Conservation (phyloP, 2,329 filamentous ascomycete species). For the Colletotrichum sojae region DNA sequence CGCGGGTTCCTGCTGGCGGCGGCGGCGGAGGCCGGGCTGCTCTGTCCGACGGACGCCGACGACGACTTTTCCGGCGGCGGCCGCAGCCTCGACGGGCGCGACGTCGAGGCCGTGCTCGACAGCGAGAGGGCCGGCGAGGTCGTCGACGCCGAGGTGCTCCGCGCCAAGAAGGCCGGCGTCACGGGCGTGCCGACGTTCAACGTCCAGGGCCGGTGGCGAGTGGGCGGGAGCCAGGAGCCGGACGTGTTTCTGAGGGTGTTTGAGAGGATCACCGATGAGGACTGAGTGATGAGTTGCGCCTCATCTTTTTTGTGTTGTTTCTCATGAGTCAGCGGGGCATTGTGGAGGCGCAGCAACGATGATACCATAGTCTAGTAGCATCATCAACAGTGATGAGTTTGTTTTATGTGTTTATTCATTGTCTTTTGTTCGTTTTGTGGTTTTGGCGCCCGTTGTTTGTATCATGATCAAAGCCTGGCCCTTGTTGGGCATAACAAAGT, state of each 20-base stretch:
- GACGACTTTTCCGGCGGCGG: no score
- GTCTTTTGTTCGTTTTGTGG: neutral
- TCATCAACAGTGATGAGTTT: slow-evolving; percentile 1
- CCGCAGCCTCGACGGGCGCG: slow-evolving; percentile 32
- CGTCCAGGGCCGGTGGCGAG: slow-evolving; percentile 76
- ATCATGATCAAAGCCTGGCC: neutral
- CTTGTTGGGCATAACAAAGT: slow-evolving; percentile 12
- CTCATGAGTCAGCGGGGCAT: slow-evolving; percentile 1
- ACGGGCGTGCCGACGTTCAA: slow-evolving; percentile 82
- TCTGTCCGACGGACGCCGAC: no score
- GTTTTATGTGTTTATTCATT: neutral
- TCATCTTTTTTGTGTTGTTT: neutral
- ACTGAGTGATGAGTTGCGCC: slow-evolving; percentile 7
- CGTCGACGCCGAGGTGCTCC: slow-evolving; percentile 50
- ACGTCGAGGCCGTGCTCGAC: slow-evolving; percentile 44
- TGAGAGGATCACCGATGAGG: slow-evolving; percentile 61
- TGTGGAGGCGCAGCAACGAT: neutral
- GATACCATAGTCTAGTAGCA: slow-evolving; percentile 20
- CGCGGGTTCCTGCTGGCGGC: slow-evolving; percentile 54
- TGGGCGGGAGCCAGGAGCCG: slow-evolving; percentile 80
- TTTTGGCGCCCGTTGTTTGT: neutral
- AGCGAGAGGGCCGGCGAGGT: slow-evolving; percentile 45
- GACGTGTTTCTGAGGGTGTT: slow-evolving; percentile 77
- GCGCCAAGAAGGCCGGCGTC: slow-evolving; percentile 56
- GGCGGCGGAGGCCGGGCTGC: slow-evolving; percentile 51